Conservation (phyloP, 2,329 filamentous ascomycete species). For the Penicillium sp. region DNA sequence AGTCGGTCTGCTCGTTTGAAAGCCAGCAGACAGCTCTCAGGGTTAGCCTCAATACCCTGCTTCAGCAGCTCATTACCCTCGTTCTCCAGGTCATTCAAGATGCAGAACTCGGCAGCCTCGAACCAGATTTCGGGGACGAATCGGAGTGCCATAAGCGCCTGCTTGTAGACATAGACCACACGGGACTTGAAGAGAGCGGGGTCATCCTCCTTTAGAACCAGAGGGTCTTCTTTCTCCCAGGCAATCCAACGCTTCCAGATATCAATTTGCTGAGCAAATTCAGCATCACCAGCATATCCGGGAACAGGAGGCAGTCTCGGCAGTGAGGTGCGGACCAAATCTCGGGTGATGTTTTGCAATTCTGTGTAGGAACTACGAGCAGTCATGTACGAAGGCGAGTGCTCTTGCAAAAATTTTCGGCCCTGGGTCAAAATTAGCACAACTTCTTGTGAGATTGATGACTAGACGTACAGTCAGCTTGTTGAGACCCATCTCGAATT, state of each 20-base stretch:
- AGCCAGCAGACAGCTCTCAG: conserved; percentile 85
- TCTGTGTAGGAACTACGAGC: conserved; percentile 87
- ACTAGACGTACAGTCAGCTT: conserved; percentile 69
- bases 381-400: conserved; percentile 92
- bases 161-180: conserved; percentile 86
- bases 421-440: conserved; percentile 54
- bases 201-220: conserved; percentile 83
- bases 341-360: conserved; percentile 81
- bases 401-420: conserved; percentile 90
- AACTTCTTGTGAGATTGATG: not conserved
- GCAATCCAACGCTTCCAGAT: conserved; percentile 92
- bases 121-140: conserved; percentile 98
- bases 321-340: conserved; percentile 72
- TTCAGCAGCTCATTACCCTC: conserved; percentile 77
- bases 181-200: conserved; percentile 70
- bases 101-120: conserved; percentile 90
- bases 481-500: conserved; percentile 91
- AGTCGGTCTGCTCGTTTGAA: conserved; percentile 87
- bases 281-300: conserved; percentile 82
- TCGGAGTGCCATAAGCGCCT: conserved; percentile 85
- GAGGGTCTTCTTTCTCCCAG: conserved; percentile 91
- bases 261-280: conserved; percentile 79
- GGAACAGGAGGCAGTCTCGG: conserved; percentile 77
- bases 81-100: conserved; percentile 67
- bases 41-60: conserved; percentile 83